Percentiles rank a stretch among this genome's conserved stretches.
These are phyloP conservation scores for Mortierella sp. DNA, from an alignment of 371 early-diverging fungal species.

Conservation along the genomic window DNA sequence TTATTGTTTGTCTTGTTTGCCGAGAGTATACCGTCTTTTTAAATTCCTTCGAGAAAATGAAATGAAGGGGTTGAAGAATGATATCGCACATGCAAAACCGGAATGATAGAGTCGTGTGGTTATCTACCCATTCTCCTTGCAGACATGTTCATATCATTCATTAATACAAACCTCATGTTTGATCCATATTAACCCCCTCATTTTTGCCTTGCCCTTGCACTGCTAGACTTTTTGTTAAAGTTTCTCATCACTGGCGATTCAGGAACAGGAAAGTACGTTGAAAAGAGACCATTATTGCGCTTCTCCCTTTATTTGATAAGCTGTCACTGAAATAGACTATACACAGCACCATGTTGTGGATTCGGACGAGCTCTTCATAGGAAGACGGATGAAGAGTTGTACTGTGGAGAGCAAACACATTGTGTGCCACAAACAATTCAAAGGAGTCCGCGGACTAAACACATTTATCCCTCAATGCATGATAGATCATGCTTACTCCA, in stretches of 20 bases:
- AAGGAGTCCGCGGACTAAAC: conserved; percentile 6
- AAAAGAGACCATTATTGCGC: not conserved
- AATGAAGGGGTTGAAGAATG: not conserved
- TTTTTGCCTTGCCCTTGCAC: not conserved
- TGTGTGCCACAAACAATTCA: conserved; percentile 13
- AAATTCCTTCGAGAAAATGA: too few species aligned
- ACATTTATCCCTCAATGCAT: conserved; percentile 12
- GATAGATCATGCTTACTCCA: conserved; percentile 74
- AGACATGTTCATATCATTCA: not conserved
- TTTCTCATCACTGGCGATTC: conserved; percentile 74
- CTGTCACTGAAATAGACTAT: not conserved
- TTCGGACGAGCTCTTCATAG: too few species aligned
- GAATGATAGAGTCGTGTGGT: not conserved
- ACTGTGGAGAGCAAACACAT: conserved; percentile 7
- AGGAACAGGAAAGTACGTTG: conserved; percentile 72
- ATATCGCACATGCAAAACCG: not conserved
- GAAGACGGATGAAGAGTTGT: not conserved
- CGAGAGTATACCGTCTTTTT: not conserved
- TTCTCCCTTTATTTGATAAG: not conserved
- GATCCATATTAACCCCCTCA: conserved; percentile 12
- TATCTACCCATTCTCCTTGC: not conserved
- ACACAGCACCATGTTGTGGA: conserved; percentile 5
- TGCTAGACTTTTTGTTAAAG: conserved; percentile 68
- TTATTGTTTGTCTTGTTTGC: not conserved
- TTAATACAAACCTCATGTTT: not conserved